Evolutionary conservation across 139 green algal species (phyloP).

Genomic region (Dunaliella sp.): DNA sequence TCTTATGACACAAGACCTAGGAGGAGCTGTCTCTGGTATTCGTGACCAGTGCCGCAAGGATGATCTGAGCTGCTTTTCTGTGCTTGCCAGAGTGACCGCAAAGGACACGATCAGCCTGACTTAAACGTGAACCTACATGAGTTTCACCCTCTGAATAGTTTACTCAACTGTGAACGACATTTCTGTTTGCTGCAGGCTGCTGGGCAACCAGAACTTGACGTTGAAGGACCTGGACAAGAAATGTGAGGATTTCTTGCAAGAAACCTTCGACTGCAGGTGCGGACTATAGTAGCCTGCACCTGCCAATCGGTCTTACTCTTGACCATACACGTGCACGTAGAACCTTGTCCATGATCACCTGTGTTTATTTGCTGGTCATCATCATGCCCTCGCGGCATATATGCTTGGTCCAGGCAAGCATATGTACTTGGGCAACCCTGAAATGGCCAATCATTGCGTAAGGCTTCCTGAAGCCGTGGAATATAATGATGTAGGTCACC

Average conservation of each 20-base stretch:
- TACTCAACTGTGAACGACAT: background rate
- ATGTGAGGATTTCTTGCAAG: constrained; percentile 37
- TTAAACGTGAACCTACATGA: background rate
- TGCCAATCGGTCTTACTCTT: no score
- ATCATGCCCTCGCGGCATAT: no score
- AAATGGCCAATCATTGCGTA: no score
- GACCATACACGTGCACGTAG: no score
- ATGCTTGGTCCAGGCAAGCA: no score
- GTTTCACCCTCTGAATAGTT: background rate
- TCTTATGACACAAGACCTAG: no score
- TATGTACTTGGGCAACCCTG: no score
- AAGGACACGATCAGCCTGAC: background rate
- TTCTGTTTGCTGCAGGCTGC: background rate
- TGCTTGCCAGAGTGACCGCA: background rate
- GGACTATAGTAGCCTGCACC: no score
- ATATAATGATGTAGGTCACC: no score
- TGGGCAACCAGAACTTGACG: constrained; percentile 22
- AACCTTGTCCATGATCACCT: no score
- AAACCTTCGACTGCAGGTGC: constrained; percentile 32
- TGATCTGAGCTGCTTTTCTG: background rate
- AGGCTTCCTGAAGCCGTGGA: no score
- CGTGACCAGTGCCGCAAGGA: background rate
- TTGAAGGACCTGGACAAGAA: constrained; percentile 29
- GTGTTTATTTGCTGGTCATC: no score
- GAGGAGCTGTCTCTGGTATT: background rate